Percentiles rank a stretch among this genome's conserved stretches.
These are phyloP conservation scores for Rubus idaeus DNA, from an alignment of 306 rosid genomes.

Conservation along the genomic window DNA sequence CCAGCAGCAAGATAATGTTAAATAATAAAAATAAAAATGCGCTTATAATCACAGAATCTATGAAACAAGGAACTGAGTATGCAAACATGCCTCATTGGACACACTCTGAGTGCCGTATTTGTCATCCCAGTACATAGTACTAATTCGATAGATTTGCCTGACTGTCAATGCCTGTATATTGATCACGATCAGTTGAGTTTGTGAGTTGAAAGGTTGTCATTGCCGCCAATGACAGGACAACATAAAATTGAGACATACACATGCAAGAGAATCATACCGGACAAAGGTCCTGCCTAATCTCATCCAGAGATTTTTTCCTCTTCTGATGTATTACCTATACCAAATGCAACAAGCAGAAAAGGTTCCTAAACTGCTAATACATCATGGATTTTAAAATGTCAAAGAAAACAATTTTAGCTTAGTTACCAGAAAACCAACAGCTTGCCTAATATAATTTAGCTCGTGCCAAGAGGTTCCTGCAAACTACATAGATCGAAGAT, in stretches of 20 bases:
- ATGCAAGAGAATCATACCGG: conserved; percentile 58
- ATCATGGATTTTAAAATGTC: not conserved
- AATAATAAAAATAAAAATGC: conserved; percentile 21
- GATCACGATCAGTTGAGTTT: conserved; percentile 19
- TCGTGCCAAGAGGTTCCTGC: conserved; percentile 99
- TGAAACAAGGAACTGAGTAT: conserved; percentile 23
- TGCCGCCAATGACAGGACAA: too few species aligned
- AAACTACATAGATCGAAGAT: conserved; percentile 52
- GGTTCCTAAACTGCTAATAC: conserved; percentile 3
- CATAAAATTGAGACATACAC: not conserved
- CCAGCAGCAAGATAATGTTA: conserved; percentile 26
- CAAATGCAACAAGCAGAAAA: conserved; percentile 30
- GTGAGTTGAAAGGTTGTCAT: not conserved
- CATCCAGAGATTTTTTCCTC: conserved; percentile 86
- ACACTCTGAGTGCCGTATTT: conserved; percentile 97
- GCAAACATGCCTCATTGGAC: conserved; percentile 87
- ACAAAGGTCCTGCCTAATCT: conserved; percentile 91
- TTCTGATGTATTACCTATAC: conserved; percentile 93
- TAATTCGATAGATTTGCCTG: conserved; percentile 95
- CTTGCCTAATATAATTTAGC: conserved; percentile 91
- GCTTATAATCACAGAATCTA: conserved; percentile 4
- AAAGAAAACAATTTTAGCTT: conserved; percentile 23
- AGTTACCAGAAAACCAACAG: conserved; percentile 98
- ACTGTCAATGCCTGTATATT: conserved; percentile 76
- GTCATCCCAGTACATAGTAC: conserved; percentile 99